A percentile compares a stretch with the other conserved stretches of the same genome.
Evolutionary conservation across 352 stramenopile genomes (phyloP).

Genomic region (Phytophthora pseudosyringae): DNA sequence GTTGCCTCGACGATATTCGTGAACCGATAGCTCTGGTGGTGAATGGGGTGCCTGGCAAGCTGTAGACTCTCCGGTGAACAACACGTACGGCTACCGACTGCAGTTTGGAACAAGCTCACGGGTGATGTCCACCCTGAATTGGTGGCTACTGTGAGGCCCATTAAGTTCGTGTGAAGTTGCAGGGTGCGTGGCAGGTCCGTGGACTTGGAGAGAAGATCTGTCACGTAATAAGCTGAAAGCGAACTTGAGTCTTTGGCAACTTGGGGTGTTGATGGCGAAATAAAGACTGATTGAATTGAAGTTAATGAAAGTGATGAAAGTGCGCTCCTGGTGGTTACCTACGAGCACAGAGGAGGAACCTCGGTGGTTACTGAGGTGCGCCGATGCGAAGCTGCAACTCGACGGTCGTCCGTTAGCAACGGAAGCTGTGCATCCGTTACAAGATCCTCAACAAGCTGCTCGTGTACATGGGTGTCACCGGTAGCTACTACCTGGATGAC

Average conservation of each 20-base stretch:
- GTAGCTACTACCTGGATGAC: conserved; percentile 84
- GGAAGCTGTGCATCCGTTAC: too few relatives aligned
- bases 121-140: conserved; percentile 64
- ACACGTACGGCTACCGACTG: conserved; percentile 60
- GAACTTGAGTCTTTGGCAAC: too few relatives aligned
- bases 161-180: conserved; percentile 73
- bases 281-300: too few relatives aligned
- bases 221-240: too few relatives aligned
- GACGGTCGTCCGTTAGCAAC: too few relatives aligned
- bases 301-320: too few relatives aligned
- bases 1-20: conserved; percentile 69
- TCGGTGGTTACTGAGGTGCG: too few relatives aligned
- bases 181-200: conserved; percentile 60
- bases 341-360: too few relatives aligned
- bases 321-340: too few relatives aligned
- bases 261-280: too few relatives aligned
- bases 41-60: conserved; percentile 83
- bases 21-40: conserved; percentile 75
- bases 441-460: conserved; percentile 85
- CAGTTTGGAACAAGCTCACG: conserved; percentile 74
- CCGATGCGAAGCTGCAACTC: too few relatives aligned
- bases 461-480: conserved; percentile 74
- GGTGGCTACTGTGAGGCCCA: conserved; percentile 72
- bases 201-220: conserved; percentile 53
- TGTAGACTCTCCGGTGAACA: conserved; percentile 72